These are phyloP conservation scores for Neonectria coccinea DNA, from an alignment of 2,329 filamentous ascomycete species.

Conservation along the genomic window DNA sequence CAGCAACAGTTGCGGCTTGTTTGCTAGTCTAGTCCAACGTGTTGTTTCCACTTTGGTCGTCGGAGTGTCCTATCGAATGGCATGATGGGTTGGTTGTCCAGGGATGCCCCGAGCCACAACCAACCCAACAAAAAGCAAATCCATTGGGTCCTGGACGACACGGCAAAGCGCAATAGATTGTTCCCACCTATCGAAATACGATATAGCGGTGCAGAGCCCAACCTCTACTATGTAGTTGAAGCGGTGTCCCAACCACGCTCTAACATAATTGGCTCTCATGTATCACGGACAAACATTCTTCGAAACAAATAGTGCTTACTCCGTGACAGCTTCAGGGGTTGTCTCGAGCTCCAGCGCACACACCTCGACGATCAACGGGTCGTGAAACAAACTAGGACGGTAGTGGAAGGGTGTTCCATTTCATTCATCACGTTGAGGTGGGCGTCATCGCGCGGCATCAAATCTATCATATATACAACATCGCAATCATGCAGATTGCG, in stretches of 20 bases:
- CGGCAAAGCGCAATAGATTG: not conserved
- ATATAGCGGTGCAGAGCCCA: not conserved
- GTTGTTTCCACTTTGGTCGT: not conserved
- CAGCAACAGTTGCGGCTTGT: constrained; percentile 4
- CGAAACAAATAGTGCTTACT: not conserved
- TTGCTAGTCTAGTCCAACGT: not conserved
- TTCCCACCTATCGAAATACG: constrained; percentile 1
- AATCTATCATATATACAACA: constrained; percentile 42
- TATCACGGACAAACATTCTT: not conserved
- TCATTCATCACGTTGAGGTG: constrained; percentile 40
- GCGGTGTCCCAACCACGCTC: not conserved
- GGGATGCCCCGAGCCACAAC: not conserved
- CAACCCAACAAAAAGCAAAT: not conserved
- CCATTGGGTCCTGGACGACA: not conserved
- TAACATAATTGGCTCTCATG: not conserved
- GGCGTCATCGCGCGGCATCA: constrained; percentile 36
- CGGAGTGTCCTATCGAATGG: constrained; percentile 4
- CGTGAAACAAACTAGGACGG: constrained; percentile 14
- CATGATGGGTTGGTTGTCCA: not conserved
- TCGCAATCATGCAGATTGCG: constrained; percentile 25
- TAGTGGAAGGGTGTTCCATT: constrained; percentile 26
- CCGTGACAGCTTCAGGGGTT: not conserved
- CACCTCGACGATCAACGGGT: not conserved
- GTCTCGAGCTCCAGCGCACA: not conserved
- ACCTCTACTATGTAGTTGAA: not conserved